Percentiles rank a stretch among this genome's conserved stretches.
phyloP scores from a whole-genome alignment of 805 yeast species.

The Saccharomycopsis sp. region DNA sequence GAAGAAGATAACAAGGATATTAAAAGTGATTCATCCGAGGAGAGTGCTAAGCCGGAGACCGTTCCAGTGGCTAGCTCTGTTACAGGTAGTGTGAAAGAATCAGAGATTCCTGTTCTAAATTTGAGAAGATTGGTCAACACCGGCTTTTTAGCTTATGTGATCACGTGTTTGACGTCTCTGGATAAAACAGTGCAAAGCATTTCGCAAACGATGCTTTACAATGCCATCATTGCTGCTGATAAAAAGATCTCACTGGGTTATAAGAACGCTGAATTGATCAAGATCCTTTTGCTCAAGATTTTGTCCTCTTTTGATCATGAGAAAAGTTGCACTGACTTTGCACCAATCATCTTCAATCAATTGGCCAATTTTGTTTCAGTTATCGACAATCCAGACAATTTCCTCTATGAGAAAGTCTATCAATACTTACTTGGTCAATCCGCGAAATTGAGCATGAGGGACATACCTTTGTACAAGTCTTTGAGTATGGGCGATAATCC shows the following conservation, averaged over 20 bases:
- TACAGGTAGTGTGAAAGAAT: not conserved
- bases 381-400: conserved; percentile 63
- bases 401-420: conserved; percentile 62
- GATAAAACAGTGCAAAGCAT: conserved; percentile 29
- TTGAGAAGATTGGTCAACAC: conserved; percentile 53
- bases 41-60: not conserved
- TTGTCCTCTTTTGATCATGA: conserved; percentile 28
- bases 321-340: conserved; percentile 25
- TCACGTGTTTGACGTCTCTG: conserved; percentile 38
- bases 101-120: conserved; percentile 32
- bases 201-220: conserved; percentile 37
- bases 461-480: conserved; percentile 37
- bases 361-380: conserved; percentile 52
- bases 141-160: conserved; percentile 44
- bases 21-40: conserved; percentile 9
- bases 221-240: conserved; percentile 38
- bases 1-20: conserved; percentile 27
- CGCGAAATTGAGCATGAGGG: conserved; percentile 30
- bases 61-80: not conserved
- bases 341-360: conserved; percentile 48
- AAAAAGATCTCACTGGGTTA: conserved; percentile 32
- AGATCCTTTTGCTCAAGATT: conserved; percentile 42
- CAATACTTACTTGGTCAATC: conserved; percentile 54
- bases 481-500: conserved; percentile 34
- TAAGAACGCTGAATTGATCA: conserved; percentile 51